Evolutionary conservation across 2,329 filamentous ascomycete genomes (phyloP).

Genomic region (Talaromyces sp.): DNA sequence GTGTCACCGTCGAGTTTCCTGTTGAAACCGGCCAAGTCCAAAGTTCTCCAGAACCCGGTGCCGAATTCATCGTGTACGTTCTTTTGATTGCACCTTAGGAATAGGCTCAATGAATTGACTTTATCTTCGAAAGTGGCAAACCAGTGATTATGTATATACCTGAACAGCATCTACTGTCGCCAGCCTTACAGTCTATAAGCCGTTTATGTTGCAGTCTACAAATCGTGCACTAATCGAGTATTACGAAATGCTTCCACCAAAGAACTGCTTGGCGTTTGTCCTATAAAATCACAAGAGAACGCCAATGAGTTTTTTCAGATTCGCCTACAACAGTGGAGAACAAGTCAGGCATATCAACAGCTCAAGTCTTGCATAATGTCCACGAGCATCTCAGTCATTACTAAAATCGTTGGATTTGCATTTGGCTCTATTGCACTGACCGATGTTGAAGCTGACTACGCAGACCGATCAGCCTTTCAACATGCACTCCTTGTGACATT

Average conservation of each 20-base stretch:
- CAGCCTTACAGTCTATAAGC: not conserved
- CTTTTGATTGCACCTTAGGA: not conserved
- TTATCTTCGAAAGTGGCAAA: not conserved
- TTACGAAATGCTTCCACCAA: slow-evolving; percentile 9
- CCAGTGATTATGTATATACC: not conserved
- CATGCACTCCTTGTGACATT: slow-evolving; percentile 11
- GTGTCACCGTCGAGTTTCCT: slow-evolving; percentile 5
- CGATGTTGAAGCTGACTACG: not conserved
- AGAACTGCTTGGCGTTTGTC: not conserved
- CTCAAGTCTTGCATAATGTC: not conserved
- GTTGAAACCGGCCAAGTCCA: slow-evolving; percentile 8
- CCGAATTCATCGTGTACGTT: slow-evolving; percentile 10
- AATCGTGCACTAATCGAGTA: slow-evolving; percentile 5
- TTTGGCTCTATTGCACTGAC: slow-evolving; percentile 3
- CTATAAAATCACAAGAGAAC: slow-evolving; percentile 2
- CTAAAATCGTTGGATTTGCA: slow-evolving; percentile 10
- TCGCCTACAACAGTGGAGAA: slow-evolving; percentile 1
- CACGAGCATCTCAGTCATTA: no score
- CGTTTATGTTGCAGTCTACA: slow-evolving; percentile 5
- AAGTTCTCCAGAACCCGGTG: not conserved
- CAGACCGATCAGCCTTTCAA: slow-evolving; percentile 7
- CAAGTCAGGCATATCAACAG: slow-evolving; percentile 6
- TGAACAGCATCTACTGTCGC: not conserved
- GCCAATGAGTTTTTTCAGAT: slow-evolving; percentile 5
- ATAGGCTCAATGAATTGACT: not conserved